Conservation (phyloP, 2,329 filamentous ascomycete species). For the Colletotrichum godetiae region DNA sequence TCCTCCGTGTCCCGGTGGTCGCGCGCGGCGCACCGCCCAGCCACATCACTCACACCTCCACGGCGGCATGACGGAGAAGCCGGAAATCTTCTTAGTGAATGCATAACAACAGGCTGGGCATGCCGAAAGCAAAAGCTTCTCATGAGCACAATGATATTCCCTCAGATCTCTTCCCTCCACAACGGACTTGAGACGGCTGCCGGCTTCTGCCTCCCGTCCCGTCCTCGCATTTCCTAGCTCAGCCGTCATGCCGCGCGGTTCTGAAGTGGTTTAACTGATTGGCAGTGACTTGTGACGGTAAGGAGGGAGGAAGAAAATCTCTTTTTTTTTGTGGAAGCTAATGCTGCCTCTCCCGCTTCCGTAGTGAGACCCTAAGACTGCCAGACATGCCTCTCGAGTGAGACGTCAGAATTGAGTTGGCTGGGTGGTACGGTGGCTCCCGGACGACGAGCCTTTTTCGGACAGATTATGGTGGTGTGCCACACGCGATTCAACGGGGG, state of each 20-base stretch:
- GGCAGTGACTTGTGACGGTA: background rate
- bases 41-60: background rate
- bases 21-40: background rate
- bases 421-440: background rate
- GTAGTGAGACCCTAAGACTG: background rate
- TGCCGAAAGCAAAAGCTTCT: background rate
- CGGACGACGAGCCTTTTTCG: slow-evolving; percentile 25
- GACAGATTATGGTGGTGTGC: slow-evolving; percentile 18
- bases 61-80: background rate
- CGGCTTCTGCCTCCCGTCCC: background rate
- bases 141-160: background rate
- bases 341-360: background rate
- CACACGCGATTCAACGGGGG: slow-evolving; percentile 5
- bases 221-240: background rate
- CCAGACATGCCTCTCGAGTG: background rate
- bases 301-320: background rate
- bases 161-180: background rate
- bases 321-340: background rate
- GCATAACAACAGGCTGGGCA: background rate
- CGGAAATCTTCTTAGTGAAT: background rate
- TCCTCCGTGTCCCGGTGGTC: background rate
- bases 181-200: background rate
- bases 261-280: background rate
- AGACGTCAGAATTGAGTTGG: slow-evolving; percentile 29
- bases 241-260: background rate